Conservation (phyloP, 306 rosid species). For the Rosa lucieae region DNA sequence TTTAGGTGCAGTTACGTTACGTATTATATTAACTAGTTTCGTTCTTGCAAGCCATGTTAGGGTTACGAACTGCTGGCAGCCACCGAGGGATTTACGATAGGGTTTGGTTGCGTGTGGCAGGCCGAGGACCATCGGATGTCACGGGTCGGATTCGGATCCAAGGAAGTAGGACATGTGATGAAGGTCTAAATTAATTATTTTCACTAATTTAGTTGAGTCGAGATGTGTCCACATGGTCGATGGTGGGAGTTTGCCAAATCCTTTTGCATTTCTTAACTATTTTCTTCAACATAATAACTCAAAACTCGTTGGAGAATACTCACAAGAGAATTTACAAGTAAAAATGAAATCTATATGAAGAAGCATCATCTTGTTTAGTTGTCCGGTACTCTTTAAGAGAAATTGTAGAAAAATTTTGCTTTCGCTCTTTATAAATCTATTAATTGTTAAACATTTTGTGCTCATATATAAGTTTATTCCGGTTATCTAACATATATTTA, state of each 20-base stretch:
- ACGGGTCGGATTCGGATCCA: not conserved
- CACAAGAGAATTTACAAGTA: not conserved
- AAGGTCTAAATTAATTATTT: not conserved
- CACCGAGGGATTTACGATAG: not conserved
- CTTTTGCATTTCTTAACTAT: not conserved
- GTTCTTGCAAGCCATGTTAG: constrained; percentile 17
- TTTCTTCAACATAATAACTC: not conserved
- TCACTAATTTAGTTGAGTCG: not conserved
- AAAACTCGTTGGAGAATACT: not conserved
- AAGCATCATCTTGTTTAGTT: not conserved
- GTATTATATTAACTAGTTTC: not conserved
- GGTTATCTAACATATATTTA: too few relatives aligned
- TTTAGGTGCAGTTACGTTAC: not conserved
- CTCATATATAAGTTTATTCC: too few relatives aligned
- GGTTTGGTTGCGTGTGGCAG: not conserved
- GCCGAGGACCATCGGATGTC: not conserved
- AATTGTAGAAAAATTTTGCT: too few relatives aligned
- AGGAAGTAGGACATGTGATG: constrained; percentile 1
- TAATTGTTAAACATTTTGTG: too few relatives aligned
- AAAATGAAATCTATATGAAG: not conserved
- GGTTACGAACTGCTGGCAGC: not conserved
- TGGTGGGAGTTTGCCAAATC: constrained; percentile 37
- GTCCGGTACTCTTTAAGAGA: not conserved
- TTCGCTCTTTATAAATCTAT: too few relatives aligned
- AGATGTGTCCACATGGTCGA: constrained; percentile 29